Evolutionary conservation across 2,329 filamentous ascomycete genomes (phyloP).

Genomic region (Talaromyces amestolkiae): DNA sequence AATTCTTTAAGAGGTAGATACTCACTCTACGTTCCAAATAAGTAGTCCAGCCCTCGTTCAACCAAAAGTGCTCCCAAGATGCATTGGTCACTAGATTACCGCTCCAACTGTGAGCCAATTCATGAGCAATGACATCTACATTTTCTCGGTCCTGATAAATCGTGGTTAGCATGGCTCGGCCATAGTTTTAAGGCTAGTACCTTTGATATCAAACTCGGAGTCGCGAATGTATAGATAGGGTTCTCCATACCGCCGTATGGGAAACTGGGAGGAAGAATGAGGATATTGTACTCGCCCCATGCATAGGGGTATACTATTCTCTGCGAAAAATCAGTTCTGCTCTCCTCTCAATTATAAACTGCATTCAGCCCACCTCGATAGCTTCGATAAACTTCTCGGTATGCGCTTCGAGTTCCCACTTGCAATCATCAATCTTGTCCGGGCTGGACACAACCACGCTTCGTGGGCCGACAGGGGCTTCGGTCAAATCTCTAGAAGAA

Average conservation of each 20-base stretch:
- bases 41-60: conserved; percentile 84
- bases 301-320: conserved; percentile 78
- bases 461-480: conserved; percentile 79
- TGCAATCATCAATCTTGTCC: conserved; percentile 76
- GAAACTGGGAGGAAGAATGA: conserved; percentile 86
- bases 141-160: conserved; percentile 68
- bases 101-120: conserved; percentile 74
- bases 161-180: not conserved
- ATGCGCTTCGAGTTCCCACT: conserved; percentile 87
- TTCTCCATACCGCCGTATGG: conserved; percentile 85
- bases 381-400: conserved; percentile 89
- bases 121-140: conserved; percentile 93
- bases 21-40: conserved; percentile 78
- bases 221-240: conserved; percentile 91
- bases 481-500: conserved; percentile 73
- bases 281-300: conserved; percentile 93
- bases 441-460: conserved; percentile 84
- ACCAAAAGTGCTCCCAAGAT: conserved; percentile 55
- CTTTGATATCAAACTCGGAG: conserved; percentile 88
- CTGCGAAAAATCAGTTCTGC: conserved; percentile 23
- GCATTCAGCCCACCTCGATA: conserved; percentile 50
- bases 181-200: conserved; percentile 27
- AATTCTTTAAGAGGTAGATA: not conserved
- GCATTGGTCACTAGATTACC: conserved; percentile 67
- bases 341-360: not conserved